phyloP scores from a whole-genome alignment of 2,329 filamentous ascomycete species.

The Orbilia brochopaga region DNA sequence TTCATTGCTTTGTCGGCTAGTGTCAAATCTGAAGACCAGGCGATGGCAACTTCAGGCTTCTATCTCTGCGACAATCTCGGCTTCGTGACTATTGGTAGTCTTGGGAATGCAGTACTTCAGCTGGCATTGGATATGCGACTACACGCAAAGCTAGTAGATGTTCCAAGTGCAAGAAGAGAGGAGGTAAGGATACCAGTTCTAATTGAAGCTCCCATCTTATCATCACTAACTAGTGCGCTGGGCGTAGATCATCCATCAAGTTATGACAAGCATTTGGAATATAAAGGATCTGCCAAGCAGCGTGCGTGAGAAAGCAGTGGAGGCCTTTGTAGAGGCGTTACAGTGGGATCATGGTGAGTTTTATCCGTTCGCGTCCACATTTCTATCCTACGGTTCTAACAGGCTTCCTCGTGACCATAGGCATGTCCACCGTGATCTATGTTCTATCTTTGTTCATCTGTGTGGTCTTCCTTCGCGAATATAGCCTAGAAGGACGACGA shows the following conservation, averaged over 20 bases:
- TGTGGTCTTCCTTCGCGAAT: constrained; percentile 33
- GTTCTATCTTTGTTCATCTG: constrained; percentile 23
- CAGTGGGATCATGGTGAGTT: constrained; percentile 43
- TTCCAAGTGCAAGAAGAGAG: constrained; percentile 9
- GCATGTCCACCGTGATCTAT: constrained; percentile 24
- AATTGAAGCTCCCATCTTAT: neutral
- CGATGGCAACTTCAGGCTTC: constrained; percentile 44
- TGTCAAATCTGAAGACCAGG: constrained; percentile 26
- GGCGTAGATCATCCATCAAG: constrained; percentile 35
- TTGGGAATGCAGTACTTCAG: constrained; percentile 45
- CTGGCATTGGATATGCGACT: constrained; percentile 20
- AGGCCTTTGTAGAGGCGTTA: constrained; percentile 42
- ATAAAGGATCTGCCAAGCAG: constrained; percentile 9
- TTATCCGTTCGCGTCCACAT: neutral
- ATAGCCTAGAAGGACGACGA: constrained; percentile 31
- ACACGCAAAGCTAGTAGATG: constrained; percentile 14
- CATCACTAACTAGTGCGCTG: neutral
- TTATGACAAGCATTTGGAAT: constrained; percentile 35
- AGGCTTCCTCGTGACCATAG: neutral
- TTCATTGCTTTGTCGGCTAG: constrained; percentile 46
- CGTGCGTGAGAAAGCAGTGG: constrained; percentile 27
- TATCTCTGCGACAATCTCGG: constrained; percentile 48
- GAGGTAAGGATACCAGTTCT: constrained; percentile 10
- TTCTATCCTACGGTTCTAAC: neutral
- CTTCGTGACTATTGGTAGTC: constrained; percentile 28